Evolutionary conservation across 164 flowering plant species (phyloP).

Genomic region (Paratinospora sagittata): DNA sequence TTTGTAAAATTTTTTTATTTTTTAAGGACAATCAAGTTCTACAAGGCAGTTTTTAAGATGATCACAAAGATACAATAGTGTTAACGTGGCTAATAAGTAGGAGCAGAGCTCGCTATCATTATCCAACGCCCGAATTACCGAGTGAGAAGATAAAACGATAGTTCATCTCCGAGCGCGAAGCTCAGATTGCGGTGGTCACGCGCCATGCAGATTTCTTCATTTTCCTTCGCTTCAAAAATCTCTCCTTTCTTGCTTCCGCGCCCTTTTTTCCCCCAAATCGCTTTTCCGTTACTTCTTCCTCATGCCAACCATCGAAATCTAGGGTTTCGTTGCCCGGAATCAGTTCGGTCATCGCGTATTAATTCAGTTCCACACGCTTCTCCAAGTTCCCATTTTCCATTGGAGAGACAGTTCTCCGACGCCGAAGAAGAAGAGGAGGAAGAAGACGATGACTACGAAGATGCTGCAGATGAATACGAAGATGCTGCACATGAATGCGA

Average conservation of each 20-base stretch:
- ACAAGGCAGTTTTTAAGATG: too few relatives aligned
- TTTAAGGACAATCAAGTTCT: too few relatives aligned
- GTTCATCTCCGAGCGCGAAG: neutral
- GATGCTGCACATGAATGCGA: conserved; percentile 28
- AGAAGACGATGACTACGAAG: conserved; percentile 27
- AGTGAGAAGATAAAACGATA: neutral
- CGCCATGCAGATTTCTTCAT: conserved; percentile 6
- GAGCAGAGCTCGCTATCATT: neutral
- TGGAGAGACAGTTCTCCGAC: neutral
- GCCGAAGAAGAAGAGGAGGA: conserved; percentile 5
- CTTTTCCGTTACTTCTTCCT: neutral
- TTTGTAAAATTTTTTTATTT: too few relatives aligned
- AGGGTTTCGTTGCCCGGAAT: conserved; percentile 23
- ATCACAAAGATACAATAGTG: too few relatives aligned
- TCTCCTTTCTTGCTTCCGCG: neutral
- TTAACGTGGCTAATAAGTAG: neutral
- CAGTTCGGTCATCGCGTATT: conserved; percentile 5
- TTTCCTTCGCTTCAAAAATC: neutral
- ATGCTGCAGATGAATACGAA: conserved; percentile 23
- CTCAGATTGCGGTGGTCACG: neutral
- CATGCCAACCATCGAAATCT: conserved; percentile 5
- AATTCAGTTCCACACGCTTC: conserved; percentile 14
- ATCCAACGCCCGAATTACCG: neutral
- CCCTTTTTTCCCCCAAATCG: neutral
- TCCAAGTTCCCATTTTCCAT: conserved; percentile 10